A percentile compares a stretch with the other conserved stretches of the same genome.
Evolutionary conservation across 176 grass and related monocot species (phyloP).

Genomic region (Paspalum notatum): DNA sequence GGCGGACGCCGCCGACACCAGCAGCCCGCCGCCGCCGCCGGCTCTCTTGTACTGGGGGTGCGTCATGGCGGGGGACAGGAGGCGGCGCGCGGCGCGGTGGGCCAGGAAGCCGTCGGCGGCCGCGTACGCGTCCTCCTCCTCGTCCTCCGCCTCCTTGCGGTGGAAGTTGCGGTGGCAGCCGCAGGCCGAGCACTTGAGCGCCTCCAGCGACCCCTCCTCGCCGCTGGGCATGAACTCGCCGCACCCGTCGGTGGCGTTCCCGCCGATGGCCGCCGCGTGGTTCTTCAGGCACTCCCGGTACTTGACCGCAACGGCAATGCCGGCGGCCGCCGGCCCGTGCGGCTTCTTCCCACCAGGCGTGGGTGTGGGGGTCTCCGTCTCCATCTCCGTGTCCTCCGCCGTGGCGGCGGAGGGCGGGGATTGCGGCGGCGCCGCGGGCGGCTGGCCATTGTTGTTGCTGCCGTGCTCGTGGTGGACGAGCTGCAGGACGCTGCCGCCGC

Average conservation of each 20-base stretch:
- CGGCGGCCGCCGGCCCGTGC: background rate
- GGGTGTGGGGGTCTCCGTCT: background rate
- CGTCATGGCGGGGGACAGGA: conserved; percentile 40
- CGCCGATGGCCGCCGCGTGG: conserved; percentile 88
- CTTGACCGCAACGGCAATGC: conserved; percentile 39
- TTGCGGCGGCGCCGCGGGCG: conserved; percentile 17
- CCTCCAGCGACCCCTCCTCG: conserved; percentile 79
- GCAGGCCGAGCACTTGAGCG: conserved; percentile 86
- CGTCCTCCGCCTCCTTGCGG: conserved; percentile 66
- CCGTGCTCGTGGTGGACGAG: conserved; percentile 45
- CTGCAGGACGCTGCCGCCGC: conserved; percentile 33
- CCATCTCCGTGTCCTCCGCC: conserved; percentile 30
- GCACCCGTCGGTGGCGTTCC: conserved; percentile 88
- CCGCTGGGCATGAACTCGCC: conserved; percentile 97
- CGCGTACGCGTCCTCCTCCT: background rate
- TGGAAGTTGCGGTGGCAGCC: conserved; percentile 97
- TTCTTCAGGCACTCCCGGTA: conserved; percentile 98
- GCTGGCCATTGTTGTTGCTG: conserved; percentile 32
- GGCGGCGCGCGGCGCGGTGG: conserved; percentile 32
- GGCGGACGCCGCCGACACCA: conserved; percentile 12
- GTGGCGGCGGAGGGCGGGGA: conserved; percentile 20
- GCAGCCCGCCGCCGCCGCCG: conserved; percentile 34
- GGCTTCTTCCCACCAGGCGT: conserved; percentile 49
- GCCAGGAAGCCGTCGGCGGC: conserved; percentile 18
- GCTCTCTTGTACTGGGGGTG: conserved; percentile 4